Conservation (phyloP, 345 rosid genomes). For the Salix suchowensis region DNA sequence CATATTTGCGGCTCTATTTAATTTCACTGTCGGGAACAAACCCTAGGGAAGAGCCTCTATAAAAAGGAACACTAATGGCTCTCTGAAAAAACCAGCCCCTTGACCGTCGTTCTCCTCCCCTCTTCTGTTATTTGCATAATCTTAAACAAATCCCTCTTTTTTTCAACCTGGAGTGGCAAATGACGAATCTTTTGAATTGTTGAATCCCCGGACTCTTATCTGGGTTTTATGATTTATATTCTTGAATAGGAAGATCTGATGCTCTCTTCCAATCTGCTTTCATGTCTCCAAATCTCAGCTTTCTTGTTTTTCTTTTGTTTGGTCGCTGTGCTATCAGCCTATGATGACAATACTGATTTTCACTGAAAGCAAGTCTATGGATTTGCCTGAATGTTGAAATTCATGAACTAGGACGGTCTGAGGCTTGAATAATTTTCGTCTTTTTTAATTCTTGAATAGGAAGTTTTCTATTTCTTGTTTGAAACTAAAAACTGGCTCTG, state of each 20-base stretch:
- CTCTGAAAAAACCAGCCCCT: not conserved
- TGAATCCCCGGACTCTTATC: slow-evolving; percentile 17
- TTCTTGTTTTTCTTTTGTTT: not conserved
- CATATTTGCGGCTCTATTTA: not conserved
- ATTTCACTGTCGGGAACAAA: not conserved
- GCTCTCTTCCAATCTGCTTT: slow-evolving; percentile 8
- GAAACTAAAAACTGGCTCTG: too few species aligned
- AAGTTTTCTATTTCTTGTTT: too few species aligned
- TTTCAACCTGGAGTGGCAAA: slow-evolving; percentile 11
- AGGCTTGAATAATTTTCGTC: slow-evolving; percentile 16
- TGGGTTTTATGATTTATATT: slow-evolving; percentile 26
- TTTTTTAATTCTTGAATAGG: not conserved
- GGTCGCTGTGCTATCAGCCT: slow-evolving; percentile 4
- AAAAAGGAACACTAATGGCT: not conserved
- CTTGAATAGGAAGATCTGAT: slow-evolving; percentile 57
- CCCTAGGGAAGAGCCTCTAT: not conserved
- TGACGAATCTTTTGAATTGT: slow-evolving; percentile 25
- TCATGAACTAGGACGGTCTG: slow-evolving; percentile 67
- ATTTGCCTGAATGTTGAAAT: slow-evolving; percentile 29
- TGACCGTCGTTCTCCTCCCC: not conserved
- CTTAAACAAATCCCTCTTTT: not conserved
- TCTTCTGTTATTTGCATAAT: not conserved
- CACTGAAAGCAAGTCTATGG: slow-evolving; percentile 17
- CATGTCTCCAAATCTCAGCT: not conserved
- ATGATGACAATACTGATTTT: slow-evolving; percentile 17